Conservation (phyloP, 2,329 filamentous ascomycete species). For the Stemphylium vesicarium region DNA sequence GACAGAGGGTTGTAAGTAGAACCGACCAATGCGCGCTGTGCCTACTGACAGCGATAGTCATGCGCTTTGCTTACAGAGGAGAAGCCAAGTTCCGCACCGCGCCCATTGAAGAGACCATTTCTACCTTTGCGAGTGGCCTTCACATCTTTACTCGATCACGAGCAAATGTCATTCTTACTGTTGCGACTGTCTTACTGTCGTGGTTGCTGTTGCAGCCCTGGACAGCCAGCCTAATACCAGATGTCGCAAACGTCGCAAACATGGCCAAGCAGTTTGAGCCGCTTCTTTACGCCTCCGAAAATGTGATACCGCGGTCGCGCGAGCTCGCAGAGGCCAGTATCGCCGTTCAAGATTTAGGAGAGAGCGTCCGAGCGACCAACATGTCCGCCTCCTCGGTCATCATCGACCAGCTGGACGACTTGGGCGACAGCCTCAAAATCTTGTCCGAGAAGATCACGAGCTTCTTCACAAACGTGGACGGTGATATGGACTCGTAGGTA, state of each 20-base stretch:
- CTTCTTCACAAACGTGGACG: slow-evolving; percentile 93
- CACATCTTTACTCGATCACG: slow-evolving; percentile 71
- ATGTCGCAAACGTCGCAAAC: slow-evolving; percentile 88
- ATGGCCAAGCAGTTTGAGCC: slow-evolving; percentile 93
- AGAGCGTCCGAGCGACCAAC: slow-evolving; percentile 86
- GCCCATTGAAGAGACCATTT: slow-evolving; percentile 76
- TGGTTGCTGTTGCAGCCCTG: slow-evolving; percentile 72
- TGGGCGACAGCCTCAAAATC: slow-evolving; percentile 84
- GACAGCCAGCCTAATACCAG: slow-evolving; percentile 71
- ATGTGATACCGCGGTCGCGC: slow-evolving; percentile 82
- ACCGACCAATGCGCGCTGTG: slow-evolving; percentile 10
- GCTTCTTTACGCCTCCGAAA: slow-evolving; percentile 91
- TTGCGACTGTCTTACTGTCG: slow-evolving; percentile 68
- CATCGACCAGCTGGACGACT: slow-evolving; percentile 80
- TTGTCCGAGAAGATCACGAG: slow-evolving; percentile 84
- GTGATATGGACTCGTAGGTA: slow-evolving; percentile 81
- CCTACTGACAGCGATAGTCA: slow-evolving; percentile 63
- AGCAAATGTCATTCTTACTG: slow-evolving; percentile 68
- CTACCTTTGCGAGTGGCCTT: slow-evolving; percentile 66
- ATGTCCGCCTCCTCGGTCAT: slow-evolving; percentile 90
- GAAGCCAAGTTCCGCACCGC: slow-evolving; percentile 88
- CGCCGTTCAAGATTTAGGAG: slow-evolving; percentile 92
- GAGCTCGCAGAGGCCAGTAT: slow-evolving; percentile 90
- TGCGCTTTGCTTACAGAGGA: slow-evolving; percentile 84
- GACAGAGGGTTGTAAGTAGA: slow-evolving; percentile 45